Base-by-base conservation (phyloP, 352 stramenopile genomes). In the Phytophthora pluvialis region DNA sequence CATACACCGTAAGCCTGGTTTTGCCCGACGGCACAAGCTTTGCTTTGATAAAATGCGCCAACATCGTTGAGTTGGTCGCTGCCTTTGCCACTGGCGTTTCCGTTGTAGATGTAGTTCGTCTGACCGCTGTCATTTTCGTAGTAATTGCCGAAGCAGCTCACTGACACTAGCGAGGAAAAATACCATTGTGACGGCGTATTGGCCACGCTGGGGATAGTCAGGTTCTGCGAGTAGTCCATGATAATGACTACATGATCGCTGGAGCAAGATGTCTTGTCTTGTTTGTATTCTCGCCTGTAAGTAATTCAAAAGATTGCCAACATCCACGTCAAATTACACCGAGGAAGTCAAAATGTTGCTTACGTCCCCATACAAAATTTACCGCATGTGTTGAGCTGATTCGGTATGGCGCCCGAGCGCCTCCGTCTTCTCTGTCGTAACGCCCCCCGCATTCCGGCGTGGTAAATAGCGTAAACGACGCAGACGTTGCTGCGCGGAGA, bases 201-300 rank as follows among this genome's bases (percentile, higher is more conserved):
- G 2, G 43, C 16, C 4, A 63, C 42, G 5, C 49, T 63, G 0
- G 60, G 67, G 2, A 70, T 39, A 1, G 44, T 64, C 12, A 64
- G 11, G 8, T 75, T 73, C 38, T 70, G 53, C 15, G 45, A 61
- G 18, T 46, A 65, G 31, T 73, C 65, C 33, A 73, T 65, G n/a
- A 65, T 56, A 13, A 66, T 25, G 0, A 65, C 59, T 3, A 43
- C 47, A 29, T 60, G 18, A 16, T 64, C 51, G 5, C 11, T 35
- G 1, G 16, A 16, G 8, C 36, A 46, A 0, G 36, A 46, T 1
- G 26, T 1, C 21, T 67, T 33, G 25, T 72, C 58, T 0, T 36
- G 32, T 16, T 53, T 59, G 39, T 73, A 64, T 33, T 64, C 46
- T 1, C 33, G 33, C 21, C 57, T 72, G 25, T 18, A 33, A 15